phyloP scores from a whole-genome alignment of 163 green algal species.

The Trebouxia gelatinosa region DNA sequence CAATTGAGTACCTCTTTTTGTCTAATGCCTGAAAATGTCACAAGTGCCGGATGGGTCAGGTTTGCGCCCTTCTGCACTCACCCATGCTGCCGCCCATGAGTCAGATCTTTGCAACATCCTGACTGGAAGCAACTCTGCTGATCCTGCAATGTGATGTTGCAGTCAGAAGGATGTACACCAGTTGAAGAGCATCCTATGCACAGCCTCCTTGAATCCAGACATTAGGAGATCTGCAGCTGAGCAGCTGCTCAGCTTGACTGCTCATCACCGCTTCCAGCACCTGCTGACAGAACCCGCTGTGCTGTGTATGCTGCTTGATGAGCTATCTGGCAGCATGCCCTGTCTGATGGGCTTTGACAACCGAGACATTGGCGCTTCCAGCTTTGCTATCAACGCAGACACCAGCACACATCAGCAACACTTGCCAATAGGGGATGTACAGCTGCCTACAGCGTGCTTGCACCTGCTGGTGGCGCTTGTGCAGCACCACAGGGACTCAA shows the following conservation, averaged over 20 bases:
- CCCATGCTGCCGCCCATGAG: not conserved
- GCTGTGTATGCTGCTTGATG: constrained; percentile 24
- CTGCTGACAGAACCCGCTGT: not conserved
- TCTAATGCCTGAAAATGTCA: not conserved
- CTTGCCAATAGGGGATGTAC: constrained; percentile 44
- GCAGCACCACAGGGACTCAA: constrained; percentile 30
- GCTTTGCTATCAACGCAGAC: not conserved
- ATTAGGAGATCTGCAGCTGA: constrained; percentile 53
- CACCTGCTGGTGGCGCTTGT: constrained; percentile 48
- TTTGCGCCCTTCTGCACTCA: not conserved
- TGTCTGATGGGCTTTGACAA: not conserved
- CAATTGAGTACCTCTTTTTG: not conserved
- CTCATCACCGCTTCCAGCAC: not conserved
- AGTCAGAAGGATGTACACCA: constrained; percentile 48
- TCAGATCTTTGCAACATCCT: not conserved
- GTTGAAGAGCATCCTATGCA: constrained; percentile 52
- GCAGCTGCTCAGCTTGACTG: constrained; percentile 54
- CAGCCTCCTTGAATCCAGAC: constrained; percentile 47
- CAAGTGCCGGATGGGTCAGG: not conserved
- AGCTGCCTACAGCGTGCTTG: constrained; percentile 47
- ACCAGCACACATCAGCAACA: constrained; percentile 32
- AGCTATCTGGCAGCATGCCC: not conserved
- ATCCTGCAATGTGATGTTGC: not conserved
- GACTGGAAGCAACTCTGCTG: too few relatives aligned
- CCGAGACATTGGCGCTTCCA: not conserved